Evolutionary conservation across 306 rosid species (phyloP).

Genomic region (Rosa multiflora): DNA sequence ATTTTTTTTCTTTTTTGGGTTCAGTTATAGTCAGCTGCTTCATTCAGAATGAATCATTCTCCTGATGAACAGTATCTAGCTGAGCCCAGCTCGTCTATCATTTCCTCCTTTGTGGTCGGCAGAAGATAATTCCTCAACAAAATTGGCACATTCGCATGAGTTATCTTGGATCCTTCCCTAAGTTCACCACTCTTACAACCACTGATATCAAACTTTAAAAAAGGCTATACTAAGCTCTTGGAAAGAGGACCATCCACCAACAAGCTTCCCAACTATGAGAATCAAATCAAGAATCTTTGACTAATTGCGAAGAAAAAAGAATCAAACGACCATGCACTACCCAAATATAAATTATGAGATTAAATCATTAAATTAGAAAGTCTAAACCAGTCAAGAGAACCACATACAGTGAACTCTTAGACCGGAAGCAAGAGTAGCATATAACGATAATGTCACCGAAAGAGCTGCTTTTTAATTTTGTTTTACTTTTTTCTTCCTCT

Average conservation of each 20-base stretch:
- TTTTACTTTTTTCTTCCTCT: conserved; percentile 1
- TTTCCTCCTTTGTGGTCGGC: not conserved
- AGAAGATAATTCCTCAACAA: not conserved
- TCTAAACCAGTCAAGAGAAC: conserved; percentile 28
- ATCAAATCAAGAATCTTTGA: not conserved
- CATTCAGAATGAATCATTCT: not conserved
- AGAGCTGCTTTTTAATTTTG: conserved; percentile 14
- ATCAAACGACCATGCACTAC: not conserved
- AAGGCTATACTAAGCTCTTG: not conserved
- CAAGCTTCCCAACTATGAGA: not conserved
- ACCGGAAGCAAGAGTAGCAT: conserved; percentile 26
- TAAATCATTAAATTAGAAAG: conserved; percentile 26
- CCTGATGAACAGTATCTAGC: not conserved
- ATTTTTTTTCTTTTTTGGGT: too few relatives aligned
- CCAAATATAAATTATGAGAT: conserved; percentile 21
- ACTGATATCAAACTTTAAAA: not conserved
- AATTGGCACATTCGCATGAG: not conserved
- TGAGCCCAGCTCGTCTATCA: not conserved
- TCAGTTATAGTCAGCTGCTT: too few relatives aligned
- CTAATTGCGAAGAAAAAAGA: not conserved
- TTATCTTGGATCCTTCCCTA: not conserved
- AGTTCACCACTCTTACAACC: not conserved
- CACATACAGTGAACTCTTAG: conserved; percentile 18
- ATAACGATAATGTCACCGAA: conserved; percentile 18
- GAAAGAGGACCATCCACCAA: not conserved